Evolutionary conservation across 1,284 basidiomycete genomes (phyloP).

Genomic region (Apiotrichum siamense): DNA sequence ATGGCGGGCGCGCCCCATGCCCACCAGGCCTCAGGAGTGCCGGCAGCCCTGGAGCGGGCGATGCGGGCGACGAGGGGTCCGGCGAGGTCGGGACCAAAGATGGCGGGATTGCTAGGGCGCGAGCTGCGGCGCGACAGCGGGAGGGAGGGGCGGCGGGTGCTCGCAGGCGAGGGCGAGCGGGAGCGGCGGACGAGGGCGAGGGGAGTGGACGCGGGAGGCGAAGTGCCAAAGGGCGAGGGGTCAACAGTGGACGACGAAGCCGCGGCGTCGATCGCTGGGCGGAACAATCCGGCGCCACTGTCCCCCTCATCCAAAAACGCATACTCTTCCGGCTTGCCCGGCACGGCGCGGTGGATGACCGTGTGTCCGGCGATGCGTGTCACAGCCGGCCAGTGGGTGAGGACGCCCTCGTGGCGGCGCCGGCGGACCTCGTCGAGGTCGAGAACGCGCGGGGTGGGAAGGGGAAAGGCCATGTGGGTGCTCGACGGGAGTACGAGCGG

Average conservation of each 20-base stretch:
- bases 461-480: not conserved
- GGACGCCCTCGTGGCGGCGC: not conserved
- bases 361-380: not conserved
- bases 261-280: not conserved
- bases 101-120: not conserved
- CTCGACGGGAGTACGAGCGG: not conserved
- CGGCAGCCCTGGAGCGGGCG: not conserved
- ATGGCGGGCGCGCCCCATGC: conserved; percentile 1
- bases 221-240: not conserved
- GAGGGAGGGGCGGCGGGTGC: not conserved
- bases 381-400: conserved; percentile 2
- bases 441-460: not conserved
- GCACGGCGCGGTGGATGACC: conserved; percentile 4
- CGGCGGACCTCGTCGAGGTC: not conserved
- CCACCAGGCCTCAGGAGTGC: conserved; percentile 1
- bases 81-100: conserved; percentile 1
- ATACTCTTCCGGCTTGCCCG: not conserved
- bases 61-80: not conserved
- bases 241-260: too few species aligned
- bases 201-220: not conserved
- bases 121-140: too few species aligned
- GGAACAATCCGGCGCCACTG: not conserved
- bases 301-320: not conserved
- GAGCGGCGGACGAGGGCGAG: not conserved
- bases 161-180: not conserved